Conservation (phyloP, 192 early-diverging fungal species). For the Coemansia sp. region DNA sequence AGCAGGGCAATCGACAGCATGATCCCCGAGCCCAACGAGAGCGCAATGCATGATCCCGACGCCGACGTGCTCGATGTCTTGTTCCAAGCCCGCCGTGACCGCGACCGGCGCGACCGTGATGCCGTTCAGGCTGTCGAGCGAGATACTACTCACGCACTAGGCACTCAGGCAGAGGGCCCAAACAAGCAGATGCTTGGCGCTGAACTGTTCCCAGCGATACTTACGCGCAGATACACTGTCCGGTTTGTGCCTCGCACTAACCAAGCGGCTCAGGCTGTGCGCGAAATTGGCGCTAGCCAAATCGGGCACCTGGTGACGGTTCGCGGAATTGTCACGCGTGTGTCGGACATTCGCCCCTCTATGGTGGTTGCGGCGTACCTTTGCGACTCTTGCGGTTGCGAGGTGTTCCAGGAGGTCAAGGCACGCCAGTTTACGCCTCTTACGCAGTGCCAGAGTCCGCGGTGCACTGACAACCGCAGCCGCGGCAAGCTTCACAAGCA, state of each 20-base stretch:
- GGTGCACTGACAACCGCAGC: conserved; percentile 74
- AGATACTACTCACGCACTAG: conserved; percentile 8
- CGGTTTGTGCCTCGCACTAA: conserved; percentile 72
- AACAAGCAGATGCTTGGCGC: conserved; percentile 21
- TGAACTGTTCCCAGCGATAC: conserved; percentile 69
- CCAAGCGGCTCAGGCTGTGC: conserved; percentile 69
- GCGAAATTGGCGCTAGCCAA: conserved; percentile 73
- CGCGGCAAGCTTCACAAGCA: conserved; percentile 85
- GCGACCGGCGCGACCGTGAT: conserved; percentile 52
- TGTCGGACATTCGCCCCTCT: conserved; percentile 89
- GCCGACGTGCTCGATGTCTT: conserved; percentile 87
- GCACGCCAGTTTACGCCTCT: conserved; percentile 71
- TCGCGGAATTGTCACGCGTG: conserved; percentile 89
- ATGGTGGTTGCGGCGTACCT: conserved; percentile 81
- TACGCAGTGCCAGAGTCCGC: conserved; percentile 71
- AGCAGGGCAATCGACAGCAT: conserved; percentile 67
- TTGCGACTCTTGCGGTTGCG: conserved; percentile 92
- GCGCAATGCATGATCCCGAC: conserved; percentile 46
- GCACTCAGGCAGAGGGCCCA: conserved; percentile 7
- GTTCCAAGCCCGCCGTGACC: conserved; percentile 74
- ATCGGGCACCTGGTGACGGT: conserved; percentile 86
- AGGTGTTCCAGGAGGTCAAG: conserved; percentile 92
- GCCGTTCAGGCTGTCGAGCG: conserved; percentile 5
- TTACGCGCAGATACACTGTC: conserved; percentile 82
- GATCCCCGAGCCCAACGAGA: conserved; percentile 51